phyloP scores from a whole-genome alignment of 306 rosid species.

The Cicer bijugum region DNA sequence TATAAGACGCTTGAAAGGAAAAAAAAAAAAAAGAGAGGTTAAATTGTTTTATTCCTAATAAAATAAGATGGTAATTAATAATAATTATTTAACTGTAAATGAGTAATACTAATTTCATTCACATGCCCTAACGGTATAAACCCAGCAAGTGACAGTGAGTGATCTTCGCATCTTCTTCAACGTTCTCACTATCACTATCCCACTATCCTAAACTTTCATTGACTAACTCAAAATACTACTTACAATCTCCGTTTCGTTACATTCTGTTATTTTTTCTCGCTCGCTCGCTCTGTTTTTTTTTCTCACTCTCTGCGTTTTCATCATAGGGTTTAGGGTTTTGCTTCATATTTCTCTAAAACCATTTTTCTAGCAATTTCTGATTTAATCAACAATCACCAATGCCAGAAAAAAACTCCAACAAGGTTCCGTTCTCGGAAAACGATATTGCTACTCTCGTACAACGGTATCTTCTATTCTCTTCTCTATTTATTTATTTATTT shows the following conservation, averaged over 20 bases:
- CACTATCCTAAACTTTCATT: neutral
- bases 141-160: neutral
- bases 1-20: too few species aligned
- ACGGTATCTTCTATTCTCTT: slow-evolving; percentile 50
- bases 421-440: slow-evolving; percentile 55
- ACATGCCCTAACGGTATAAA: neutral
- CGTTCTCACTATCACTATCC: slow-evolving; percentile 6
- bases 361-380: neutral
- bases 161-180: slow-evolving; percentile 12
- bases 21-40: too few species aligned
- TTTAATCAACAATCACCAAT: slow-evolving; percentile 43
- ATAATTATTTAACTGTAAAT: too few species aligned
- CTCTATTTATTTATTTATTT: neutral
- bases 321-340: slow-evolving; percentile 36
- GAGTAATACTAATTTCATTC: too few species aligned
- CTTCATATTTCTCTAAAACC: neutral
- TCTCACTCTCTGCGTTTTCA: neutral
- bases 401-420: slow-evolving; percentile 54
- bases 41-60: too few species aligned
- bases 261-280: neutral
- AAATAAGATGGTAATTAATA: too few species aligned
- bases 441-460: slow-evolving; percentile 57
- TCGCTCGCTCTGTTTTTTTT: neutral
- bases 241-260: neutral
- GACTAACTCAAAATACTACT: neutral